Percentiles rank a stretch among this genome's conserved stretches.
Evolutionary conservation across 1,284 basidiomycete genomes (phyloP).

Genomic region (Fomitopsis schrenkii): DNA sequence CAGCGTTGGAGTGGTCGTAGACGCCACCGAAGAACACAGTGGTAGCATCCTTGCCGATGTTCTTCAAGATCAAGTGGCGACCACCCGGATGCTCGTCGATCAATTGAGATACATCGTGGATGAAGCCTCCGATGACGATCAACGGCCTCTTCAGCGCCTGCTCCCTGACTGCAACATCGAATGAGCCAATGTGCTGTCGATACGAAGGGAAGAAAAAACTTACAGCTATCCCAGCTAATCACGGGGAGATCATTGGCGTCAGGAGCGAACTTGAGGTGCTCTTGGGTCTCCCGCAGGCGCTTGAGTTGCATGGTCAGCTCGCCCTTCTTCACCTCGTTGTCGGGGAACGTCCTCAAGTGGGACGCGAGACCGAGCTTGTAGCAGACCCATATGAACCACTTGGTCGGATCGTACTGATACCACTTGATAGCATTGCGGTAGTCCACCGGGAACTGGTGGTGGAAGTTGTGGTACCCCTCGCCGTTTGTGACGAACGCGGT

Average conservation of each 20-base stretch:
- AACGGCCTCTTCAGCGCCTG: conserved; percentile 75
- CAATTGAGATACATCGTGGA: conserved; percentile 86
- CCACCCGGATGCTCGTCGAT: conserved; percentile 89
- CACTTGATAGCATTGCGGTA: conserved; percentile 91
- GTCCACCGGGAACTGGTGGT: conserved; percentile 93
- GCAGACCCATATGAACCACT: conserved; percentile 85
- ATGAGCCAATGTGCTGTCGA: conserved; percentile 8
- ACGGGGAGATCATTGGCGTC: conserved; percentile 74
- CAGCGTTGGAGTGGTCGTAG: conserved; percentile 91
- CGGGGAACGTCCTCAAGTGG: conserved; percentile 90
- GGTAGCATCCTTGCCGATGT: conserved; percentile 80
- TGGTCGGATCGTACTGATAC: conserved; percentile 89
- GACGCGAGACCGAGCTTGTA: conserved; percentile 71
- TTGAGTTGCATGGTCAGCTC: conserved; percentile 92
- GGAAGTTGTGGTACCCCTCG: conserved; percentile 97
- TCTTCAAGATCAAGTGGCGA: conserved; percentile 60
- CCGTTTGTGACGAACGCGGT: conserved; percentile 88
- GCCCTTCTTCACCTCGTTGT: conserved; percentile 91
- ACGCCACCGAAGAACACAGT: conserved; percentile 94
- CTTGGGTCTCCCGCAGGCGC: conserved; percentile 69
- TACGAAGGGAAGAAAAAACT: conserved; percentile 23
- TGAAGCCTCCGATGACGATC: conserved; percentile 84
- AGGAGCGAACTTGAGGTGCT: conserved; percentile 77
- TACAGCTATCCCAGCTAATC: conserved; percentile 84
- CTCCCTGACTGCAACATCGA: conserved; percentile 52